phyloP scores from a whole-genome alignment of 1,284 basidiomycete genomes.

The Boletus albobrunnescens region DNA sequence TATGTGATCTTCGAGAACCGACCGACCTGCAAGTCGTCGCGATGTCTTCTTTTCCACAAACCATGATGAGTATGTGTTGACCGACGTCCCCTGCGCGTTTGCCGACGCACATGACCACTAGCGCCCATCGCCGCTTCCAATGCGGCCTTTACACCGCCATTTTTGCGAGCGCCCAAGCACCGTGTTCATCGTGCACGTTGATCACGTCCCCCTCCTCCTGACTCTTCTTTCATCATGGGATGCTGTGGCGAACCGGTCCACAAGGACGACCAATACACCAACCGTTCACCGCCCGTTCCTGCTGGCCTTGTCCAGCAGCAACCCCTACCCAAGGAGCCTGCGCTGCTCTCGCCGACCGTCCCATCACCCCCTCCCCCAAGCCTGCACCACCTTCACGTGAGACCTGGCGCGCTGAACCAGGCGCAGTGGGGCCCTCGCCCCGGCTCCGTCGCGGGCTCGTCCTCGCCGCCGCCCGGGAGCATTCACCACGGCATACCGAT shows the following conservation, averaged over 20 bases:
- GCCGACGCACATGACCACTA: neutral
- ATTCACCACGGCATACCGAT: conserved; percentile 7
- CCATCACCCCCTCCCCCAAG: conserved; percentile 30
- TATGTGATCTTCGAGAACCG: too few relatives aligned
- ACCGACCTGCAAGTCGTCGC: too few relatives aligned
- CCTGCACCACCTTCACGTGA: conserved; percentile 17
- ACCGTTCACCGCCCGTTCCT: conserved; percentile 25
- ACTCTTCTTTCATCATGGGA: conserved; percentile 44
- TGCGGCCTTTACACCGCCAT: conserved; percentile 12
- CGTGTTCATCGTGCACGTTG: neutral
- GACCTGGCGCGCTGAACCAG: too few relatives aligned
- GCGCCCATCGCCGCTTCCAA: conserved; percentile 4
- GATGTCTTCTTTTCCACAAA: too few relatives aligned
- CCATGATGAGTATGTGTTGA: too few relatives aligned
- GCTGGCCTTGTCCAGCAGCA: conserved; percentile 45
- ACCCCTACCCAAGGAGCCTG: conserved; percentile 38
- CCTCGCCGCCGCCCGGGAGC: conserved; percentile 31
- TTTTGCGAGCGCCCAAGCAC: conserved; percentile 12
- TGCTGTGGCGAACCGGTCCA: conserved; percentile 52
- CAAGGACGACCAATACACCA: conserved; percentile 35
- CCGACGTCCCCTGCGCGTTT: neutral
- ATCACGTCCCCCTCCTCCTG: too few relatives aligned
- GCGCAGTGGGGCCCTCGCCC: too few relatives aligned
- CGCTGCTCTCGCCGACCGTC: conserved; percentile 16
- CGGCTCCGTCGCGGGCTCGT: conserved; percentile 34